Conservation (phyloP, 2,329 filamentous ascomycete genomes). For the Metarhizium robertsii region DNA sequence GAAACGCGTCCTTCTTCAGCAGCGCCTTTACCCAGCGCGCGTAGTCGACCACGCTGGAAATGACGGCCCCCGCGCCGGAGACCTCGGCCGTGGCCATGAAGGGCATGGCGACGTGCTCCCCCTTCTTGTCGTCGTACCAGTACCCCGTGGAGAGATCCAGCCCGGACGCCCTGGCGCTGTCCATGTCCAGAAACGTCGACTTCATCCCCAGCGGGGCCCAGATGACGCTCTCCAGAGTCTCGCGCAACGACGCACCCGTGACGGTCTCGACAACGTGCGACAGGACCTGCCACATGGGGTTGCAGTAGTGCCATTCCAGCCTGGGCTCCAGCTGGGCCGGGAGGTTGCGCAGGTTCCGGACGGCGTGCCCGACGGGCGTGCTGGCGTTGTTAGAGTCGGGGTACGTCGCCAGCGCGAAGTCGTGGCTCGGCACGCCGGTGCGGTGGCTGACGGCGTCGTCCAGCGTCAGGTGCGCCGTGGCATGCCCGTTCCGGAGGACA, state of each 20-base stretch:
- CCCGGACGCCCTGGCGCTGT: slow-evolving; percentile 14
- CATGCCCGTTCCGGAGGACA: slow-evolving; percentile 33
- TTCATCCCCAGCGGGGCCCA: slow-evolving; percentile 39
- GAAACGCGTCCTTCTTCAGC: slow-evolving; percentile 19
- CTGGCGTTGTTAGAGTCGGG: not conserved
- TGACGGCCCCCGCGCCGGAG: slow-evolving; percentile 30
- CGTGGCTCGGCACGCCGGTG: slow-evolving; percentile 37
- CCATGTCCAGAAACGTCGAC: slow-evolving; percentile 26
- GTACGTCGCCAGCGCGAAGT: slow-evolving; percentile 10
- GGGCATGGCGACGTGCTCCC: slow-evolving; percentile 16
- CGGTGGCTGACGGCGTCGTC: slow-evolving; percentile 45
- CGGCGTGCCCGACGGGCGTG: slow-evolving; percentile 19
- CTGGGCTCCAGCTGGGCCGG: slow-evolving; percentile 34
- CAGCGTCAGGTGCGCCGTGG: slow-evolving; percentile 39
- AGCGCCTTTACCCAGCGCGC: slow-evolving; percentile 39
- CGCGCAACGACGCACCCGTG: slow-evolving; percentile 25
- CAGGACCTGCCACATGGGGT: slow-evolving; percentile 37
- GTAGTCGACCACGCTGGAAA: slow-evolving; percentile 40
- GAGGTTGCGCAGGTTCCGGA: slow-evolving; percentile 35
- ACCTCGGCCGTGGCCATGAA: slow-evolving; percentile 17
- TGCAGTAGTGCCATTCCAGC: slow-evolving; percentile 37
- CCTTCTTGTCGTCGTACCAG: slow-evolving; percentile 22
- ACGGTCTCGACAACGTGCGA: slow-evolving; percentile 37
- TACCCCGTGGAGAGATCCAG: slow-evolving; percentile 32
- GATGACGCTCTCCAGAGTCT: slow-evolving; percentile 30